Percentiles rank a stretch among this genome's conserved stretches.
These are phyloP conservation scores for Aspergillus tanneri DNA, from an alignment of 2,329 filamentous ascomycete species.

Conservation along the genomic window DNA sequence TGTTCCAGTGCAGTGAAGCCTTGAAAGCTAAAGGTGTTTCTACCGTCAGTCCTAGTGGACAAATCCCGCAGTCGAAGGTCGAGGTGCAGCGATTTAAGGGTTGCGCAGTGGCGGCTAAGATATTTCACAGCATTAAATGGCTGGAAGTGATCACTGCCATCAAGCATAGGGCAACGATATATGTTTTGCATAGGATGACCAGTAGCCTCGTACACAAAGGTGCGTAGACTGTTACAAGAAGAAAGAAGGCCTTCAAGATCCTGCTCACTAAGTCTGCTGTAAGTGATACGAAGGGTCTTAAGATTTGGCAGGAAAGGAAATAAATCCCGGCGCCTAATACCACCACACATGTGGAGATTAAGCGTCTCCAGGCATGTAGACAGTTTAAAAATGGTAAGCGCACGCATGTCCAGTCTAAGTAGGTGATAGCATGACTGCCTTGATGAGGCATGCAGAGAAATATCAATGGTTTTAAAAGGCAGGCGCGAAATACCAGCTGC, in stretches of 20 bases:
- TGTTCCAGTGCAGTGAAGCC: constrained; percentile 3
- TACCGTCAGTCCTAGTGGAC: neutral
- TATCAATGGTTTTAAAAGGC: neutral
- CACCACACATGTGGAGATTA: constrained; percentile 12
- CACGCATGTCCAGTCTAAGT: neutral
- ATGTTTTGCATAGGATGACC: neutral
- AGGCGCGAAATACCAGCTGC: constrained; percentile 1
- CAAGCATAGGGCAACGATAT: neutral
- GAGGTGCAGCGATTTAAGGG: constrained; percentile 5
- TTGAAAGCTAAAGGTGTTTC: neutral
- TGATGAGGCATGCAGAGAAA: neutral
- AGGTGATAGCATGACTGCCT: neutral
- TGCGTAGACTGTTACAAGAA: constrained; percentile 5
- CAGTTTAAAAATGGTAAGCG: neutral
- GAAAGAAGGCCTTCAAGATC: constrained; percentile 3
- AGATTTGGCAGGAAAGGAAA: constrained; percentile 11
- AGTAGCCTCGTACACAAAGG: constrained; percentile 7
- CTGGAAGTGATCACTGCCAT: neutral
- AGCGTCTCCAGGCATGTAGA: constrained; percentile 8
- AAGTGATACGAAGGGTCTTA: constrained; percentile 6
- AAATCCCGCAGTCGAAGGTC: constrained; percentile 1
- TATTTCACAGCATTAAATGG: neutral
- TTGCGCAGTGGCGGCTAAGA: constrained; percentile 2
- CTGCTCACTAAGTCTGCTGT: neutral
- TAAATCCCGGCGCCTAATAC: neutral